phyloP scores from a whole-genome alignment of 2,329 filamentous ascomycete species.

The Colletotrichum tropicale region DNA sequence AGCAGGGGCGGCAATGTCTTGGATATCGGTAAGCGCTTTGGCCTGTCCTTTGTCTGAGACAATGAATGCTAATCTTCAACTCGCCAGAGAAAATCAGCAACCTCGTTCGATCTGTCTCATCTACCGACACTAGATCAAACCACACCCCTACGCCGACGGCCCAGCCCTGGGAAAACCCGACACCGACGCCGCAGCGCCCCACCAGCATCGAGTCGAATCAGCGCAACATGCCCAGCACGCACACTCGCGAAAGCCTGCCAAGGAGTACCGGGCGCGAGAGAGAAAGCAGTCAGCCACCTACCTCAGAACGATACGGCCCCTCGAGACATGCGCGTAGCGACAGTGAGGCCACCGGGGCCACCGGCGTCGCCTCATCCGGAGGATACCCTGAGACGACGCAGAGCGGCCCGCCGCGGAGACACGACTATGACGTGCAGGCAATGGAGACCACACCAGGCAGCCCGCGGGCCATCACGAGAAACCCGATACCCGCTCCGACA shows the following conservation, averaged over 20 bases:
- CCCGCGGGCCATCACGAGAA: constrained; percentile 74
- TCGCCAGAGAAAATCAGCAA: constrained; percentile 87
- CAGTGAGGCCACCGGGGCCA: constrained; percentile 77
- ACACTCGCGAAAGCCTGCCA: constrained; percentile 39
- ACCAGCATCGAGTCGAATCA: constrained; percentile 52
- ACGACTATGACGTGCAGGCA: constrained; percentile 95
- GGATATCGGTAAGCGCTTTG: constrained; percentile 72
- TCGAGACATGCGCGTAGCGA: constrained; percentile 74
- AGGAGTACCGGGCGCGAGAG: constrained; percentile 42
- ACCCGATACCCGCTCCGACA: constrained; percentile 86
- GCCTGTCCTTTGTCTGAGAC: background rate
- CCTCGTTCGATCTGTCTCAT: constrained; percentile 83
- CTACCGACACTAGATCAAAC: constrained; percentile 64
- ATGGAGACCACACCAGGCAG: constrained; percentile 88
- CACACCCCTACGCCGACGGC: constrained; percentile 63
- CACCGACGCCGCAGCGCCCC: constrained; percentile 54
- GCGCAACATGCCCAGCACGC: constrained; percentile 34
- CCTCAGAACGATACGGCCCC: constrained; percentile 48
- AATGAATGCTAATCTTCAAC: constrained; percentile 23
- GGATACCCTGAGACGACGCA: constrained; percentile 82
- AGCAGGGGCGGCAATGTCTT: constrained; percentile 92
- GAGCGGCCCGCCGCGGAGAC: constrained; percentile 72
- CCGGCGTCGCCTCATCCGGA: constrained; percentile 74
- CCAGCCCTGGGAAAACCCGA: constrained; percentile 70
- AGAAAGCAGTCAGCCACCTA: constrained; percentile 53